A percentile compares a stretch with the other conserved stretches of the same genome.
Evolutionary conservation across 139 green algal species (phyloP).

Genomic region (Limnomonas spitsbergensis): DNA sequence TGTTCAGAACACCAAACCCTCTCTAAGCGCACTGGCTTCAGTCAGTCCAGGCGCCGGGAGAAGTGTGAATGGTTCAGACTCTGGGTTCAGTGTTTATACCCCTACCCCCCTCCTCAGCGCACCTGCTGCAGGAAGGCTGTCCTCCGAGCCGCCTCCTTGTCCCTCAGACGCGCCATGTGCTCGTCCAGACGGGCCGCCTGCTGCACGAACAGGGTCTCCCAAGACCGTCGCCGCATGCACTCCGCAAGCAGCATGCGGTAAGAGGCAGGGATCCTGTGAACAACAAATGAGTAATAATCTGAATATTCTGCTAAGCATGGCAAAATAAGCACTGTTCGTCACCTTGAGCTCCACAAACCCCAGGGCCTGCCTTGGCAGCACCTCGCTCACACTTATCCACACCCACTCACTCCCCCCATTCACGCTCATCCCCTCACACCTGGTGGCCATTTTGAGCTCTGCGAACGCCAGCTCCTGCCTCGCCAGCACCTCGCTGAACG

Average conservation of each 20-base stretch:
- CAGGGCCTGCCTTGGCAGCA: too few species aligned
- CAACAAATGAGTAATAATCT: not conserved
- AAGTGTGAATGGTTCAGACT: too few species aligned
- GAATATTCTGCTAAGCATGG: too few species aligned
- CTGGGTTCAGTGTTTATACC: too few species aligned
- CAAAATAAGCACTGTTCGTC: too few species aligned
- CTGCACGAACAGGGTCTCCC: constrained; percentile 27
- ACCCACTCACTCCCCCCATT: too few species aligned
- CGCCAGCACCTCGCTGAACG: constrained; percentile 61
- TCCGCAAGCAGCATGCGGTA: constrained; percentile 79
- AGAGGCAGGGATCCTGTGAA: not conserved
- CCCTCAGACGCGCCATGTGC: not conserved
- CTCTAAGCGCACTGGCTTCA: too few species aligned
- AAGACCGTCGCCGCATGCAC: constrained; percentile 66
- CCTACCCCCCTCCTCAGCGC: not conserved
- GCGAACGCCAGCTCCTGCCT: constrained; percentile 63
- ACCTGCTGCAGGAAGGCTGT: not conserved
- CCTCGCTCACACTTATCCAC: too few species aligned
- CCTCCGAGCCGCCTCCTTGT: not conserved
- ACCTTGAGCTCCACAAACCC: too few species aligned
- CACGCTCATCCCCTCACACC: too few species aligned
- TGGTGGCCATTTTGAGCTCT: constrained; percentile 49
- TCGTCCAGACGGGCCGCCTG: constrained; percentile 1
- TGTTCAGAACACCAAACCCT: too few species aligned
- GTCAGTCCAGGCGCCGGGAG: too few species aligned